Evolutionary conservation across 108 stramenopile genomes (phyloP).

Genomic region (Parmales sp.): DNA sequence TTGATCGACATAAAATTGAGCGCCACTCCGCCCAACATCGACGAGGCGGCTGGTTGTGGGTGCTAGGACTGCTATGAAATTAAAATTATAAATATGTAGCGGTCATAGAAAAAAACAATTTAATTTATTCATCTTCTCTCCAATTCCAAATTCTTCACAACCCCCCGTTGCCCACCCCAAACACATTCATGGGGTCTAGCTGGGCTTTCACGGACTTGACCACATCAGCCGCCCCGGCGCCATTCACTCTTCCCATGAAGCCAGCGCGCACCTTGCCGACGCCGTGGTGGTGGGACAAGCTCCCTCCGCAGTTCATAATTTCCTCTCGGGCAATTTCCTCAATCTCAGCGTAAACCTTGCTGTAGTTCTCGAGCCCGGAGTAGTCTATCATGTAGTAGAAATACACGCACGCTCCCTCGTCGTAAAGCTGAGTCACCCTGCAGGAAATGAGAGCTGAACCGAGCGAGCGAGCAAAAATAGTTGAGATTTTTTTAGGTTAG

Average conservation of each 20-base stretch:
- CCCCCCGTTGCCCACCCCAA: conserved; percentile 65
- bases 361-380: conserved; percentile 48
- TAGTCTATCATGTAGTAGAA: conserved; percentile 82
- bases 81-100: no score
- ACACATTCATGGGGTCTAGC: conserved; percentile 60
- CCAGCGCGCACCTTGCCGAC: conserved; percentile 70
- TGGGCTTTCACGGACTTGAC: conserved; percentile 41
- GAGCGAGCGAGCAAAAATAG: no score
- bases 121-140: no score
- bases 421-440: conserved; percentile 88
- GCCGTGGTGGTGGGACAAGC: conserved; percentile 88
- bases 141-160: no score
- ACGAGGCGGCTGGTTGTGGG: no score
- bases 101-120: no score
- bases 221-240: conserved; percentile 29
- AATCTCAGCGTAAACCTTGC: conserved; percentile 50
- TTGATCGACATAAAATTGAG: no score
- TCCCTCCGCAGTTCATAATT: conserved; percentile 73
- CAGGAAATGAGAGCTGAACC: conserved; percentile 76
- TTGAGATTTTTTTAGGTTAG: no score
- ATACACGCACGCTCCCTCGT: conserved; percentile 84
- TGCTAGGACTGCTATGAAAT: no score
- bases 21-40: no score
- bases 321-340: conserved; percentile 71
- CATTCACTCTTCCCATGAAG: conserved; percentile 42